Evolutionary conservation across 1,139 yeast species (phyloP), one percentile per base, ranked within the genome.

Genomic region (Martiniozyma asiatica): DNA sequence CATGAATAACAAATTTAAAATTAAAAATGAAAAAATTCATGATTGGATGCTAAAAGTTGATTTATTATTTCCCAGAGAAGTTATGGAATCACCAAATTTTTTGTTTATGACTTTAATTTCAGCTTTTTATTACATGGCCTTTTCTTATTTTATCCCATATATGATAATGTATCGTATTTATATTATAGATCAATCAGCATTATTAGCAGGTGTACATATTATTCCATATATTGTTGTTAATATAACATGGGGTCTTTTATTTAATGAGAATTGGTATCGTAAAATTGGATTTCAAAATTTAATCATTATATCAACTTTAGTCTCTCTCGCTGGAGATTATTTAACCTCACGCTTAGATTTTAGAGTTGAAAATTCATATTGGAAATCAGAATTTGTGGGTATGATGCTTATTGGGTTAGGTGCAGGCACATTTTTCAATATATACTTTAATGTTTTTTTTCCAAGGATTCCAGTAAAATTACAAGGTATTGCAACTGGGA

Each of bases 401-500:
- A 30, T 47, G 3, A 36, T 42, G 3, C 35, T 52, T 1, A 33
- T 26, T 23, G 47, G 50, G 1, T 22, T 25, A 23, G 37, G 38
- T 23, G 19, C 18, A 22, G 6, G 16, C 12, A 6, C 19, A 7
- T 25, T 18, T 14, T 35, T 33, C 9, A 40, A 25, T 11, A 18
- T 18, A 10, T 25, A 11, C 40, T 12, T 25, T 13, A 23, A 36
- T 7, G 41, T 43, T 27, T 21, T 40, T 10, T 44, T 34, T 27
- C 45, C 40, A 29, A 39, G 40, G 23, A 36, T 44, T 6, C 59
- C 60, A 3, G 25, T 36, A 5, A 51, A 52, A 29, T 37, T 51
- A 12, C 58, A 54, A 24, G 58, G 58, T n/a, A 45, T 43, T 16
- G 54, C 56, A 3, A 41, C 50, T 5, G 59, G 56, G 4, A 39